These are phyloP conservation scores for Suillus weaverae DNA, from an alignment of 768 basidiomycete genomes.

Conservation along the genomic window DNA sequence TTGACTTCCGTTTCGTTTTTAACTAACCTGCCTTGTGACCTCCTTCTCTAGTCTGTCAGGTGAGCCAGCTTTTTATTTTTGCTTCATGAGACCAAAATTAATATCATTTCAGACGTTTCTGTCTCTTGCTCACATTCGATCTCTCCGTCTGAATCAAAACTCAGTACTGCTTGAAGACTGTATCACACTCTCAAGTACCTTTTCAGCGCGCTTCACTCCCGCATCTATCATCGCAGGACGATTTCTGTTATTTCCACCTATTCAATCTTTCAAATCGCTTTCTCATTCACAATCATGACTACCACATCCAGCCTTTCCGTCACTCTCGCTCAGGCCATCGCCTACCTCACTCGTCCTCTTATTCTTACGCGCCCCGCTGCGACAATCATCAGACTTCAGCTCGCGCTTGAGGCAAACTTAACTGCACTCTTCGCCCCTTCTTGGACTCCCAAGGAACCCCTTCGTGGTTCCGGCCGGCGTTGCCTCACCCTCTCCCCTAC, in stretches of 20 bases:
- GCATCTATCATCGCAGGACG: slow-evolving; percentile 33
- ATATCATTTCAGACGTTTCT: slow-evolving; percentile 13
- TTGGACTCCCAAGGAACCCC: slow-evolving; percentile 65
- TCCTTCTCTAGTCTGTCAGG: slow-evolving; percentile 27
- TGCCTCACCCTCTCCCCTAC: slow-evolving; percentile 71
- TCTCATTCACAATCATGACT: slow-evolving; percentile 21
- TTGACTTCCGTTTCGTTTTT: background rate
- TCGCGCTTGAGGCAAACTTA: slow-evolving; percentile 72
- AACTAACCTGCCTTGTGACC: slow-evolving; percentile 15
- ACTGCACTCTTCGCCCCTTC: slow-evolving; percentile 64
- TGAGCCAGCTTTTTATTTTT: slow-evolving; percentile 9
- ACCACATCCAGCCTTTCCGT: slow-evolving; percentile 54
- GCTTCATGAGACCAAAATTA: background rate
- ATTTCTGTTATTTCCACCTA: slow-evolving; percentile 19
- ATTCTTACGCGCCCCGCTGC: slow-evolving; percentile 54
- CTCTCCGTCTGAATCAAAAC: slow-evolving; percentile 28
- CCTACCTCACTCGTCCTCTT: slow-evolving; percentile 71
- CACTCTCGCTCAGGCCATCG: slow-evolving; percentile 72
- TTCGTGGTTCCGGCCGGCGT: slow-evolving; percentile 69
- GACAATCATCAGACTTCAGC: slow-evolving; percentile 68
- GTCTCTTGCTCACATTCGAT: slow-evolving; percentile 20
- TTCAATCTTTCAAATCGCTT: slow-evolving; percentile 9
- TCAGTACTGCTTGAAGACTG: slow-evolving; percentile 10
- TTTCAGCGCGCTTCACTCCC: slow-evolving; percentile 25
- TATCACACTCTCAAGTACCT: slow-evolving; percentile 30